These are phyloP conservation scores for Pythium aquatile DNA, from an alignment of 352 stramenopile species.

Conservation along the genomic window DNA sequence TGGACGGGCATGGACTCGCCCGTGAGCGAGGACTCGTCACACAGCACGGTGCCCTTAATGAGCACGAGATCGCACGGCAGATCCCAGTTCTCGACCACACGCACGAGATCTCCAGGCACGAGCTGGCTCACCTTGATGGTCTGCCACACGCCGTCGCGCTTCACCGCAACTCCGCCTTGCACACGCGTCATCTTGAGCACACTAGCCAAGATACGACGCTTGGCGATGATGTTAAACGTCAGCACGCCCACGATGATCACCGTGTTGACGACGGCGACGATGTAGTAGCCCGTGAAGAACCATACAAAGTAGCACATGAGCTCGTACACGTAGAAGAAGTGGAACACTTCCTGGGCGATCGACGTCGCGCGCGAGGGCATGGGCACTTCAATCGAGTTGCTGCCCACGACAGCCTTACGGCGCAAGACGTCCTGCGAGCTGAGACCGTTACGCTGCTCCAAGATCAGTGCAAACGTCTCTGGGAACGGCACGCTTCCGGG, in stretches of 20 bases:
- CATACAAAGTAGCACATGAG: constrained; percentile 85
- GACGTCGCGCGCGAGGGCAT: constrained; percentile 52
- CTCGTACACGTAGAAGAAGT: constrained; percentile 82
- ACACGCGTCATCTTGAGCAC: constrained; percentile 68
- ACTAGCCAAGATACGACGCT: constrained; percentile 53
- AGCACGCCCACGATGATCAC: constrained; percentile 55
- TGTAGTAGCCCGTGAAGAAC: constrained; percentile 72
- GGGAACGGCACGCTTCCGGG: constrained; percentile 35
- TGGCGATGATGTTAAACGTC: constrained; percentile 60
- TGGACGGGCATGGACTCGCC: constrained; percentile 86
- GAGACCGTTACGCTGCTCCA: constrained; percentile 44
- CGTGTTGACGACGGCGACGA: constrained; percentile 58
- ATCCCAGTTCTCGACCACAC: constrained; percentile 64
- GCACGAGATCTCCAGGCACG: constrained; percentile 68
- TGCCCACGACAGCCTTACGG: constrained; percentile 50
- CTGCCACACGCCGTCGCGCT: constrained; percentile 53
- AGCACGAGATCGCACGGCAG: constrained; percentile 71
- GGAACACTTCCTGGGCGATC: constrained; percentile 62
- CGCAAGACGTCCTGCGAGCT: constrained; percentile 35
- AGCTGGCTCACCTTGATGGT: constrained; percentile 51
- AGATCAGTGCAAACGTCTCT: constrained; percentile 49
- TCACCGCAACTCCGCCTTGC: constrained; percentile 61
- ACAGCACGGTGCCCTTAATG: constrained; percentile 63
- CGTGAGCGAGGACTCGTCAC: constrained; percentile 75
- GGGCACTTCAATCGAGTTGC: constrained; percentile 65